phyloP scores from a whole-genome alignment of 805 yeast species.

The Wickerhamomyces xylosicus region DNA sequence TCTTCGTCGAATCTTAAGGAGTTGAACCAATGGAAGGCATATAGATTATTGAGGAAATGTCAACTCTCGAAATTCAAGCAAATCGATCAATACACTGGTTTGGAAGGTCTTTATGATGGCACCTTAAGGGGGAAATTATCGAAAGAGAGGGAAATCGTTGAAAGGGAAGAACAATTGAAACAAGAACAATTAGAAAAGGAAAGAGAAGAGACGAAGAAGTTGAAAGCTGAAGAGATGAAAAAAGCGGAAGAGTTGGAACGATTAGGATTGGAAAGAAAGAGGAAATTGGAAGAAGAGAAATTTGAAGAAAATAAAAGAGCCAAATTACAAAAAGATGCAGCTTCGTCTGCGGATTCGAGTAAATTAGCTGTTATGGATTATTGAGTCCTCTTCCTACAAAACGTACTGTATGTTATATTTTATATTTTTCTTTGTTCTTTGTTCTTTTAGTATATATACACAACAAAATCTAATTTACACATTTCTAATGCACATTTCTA shows the following conservation, averaged over 20 bases:
- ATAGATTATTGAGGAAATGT: slow-evolving; percentile 29
- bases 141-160: slow-evolving; percentile 10
- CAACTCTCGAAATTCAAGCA: slow-evolving; percentile 26
- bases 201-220: slow-evolving; percentile 4
- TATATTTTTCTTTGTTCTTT: too few relatives aligned
- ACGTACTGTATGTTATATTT: not conserved
- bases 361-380: not conserved
- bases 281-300: slow-evolving; percentile 1
- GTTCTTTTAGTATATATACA: too few relatives aligned
- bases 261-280: not conserved
- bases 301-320: slow-evolving; percentile 1
- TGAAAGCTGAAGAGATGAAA: slow-evolving; percentile 3
- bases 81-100: slow-evolving; percentile 25
- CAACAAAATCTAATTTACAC: too few relatives aligned
- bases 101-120: slow-evolving; percentile 28
- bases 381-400: not conserved
- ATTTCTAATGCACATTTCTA: too few relatives aligned
- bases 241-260: not conserved
- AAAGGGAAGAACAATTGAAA: slow-evolving; percentile 10
- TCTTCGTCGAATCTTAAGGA: slow-evolving; percentile 5
- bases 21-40: slow-evolving; percentile 30
- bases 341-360: too few relatives aligned
- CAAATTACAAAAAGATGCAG: slow-evolving; percentile 2
- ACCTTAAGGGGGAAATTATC: slow-evolving; percentile 9
- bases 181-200: slow-evolving; percentile 7